Conservation (phyloP, 176 grass and related monocot genomes). For the Musa troglodytarum region DNA sequence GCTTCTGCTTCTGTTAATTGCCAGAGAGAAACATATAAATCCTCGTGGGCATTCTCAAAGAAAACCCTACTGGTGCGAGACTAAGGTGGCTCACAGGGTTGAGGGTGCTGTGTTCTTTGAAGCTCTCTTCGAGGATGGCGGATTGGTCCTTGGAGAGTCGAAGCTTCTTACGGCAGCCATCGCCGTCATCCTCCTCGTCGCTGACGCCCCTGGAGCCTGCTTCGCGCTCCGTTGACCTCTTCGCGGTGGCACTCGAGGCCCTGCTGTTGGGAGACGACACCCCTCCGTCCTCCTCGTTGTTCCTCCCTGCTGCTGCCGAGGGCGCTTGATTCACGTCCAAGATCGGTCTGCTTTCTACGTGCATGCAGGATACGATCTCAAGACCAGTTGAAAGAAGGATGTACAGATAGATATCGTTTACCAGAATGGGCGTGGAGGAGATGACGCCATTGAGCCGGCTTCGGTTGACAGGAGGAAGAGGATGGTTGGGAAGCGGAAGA, state of each 20-base stretch:
- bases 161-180: slow-evolving; percentile 80
- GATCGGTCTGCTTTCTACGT: slow-evolving; percentile 29
- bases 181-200: slow-evolving; percentile 11
- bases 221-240: slow-evolving; percentile 32
- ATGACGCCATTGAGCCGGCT: slow-evolving; percentile 25
- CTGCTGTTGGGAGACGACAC: slow-evolving; percentile 71
- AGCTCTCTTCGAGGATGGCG: slow-evolving; percentile 72
- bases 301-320: slow-evolving; percentile 17
- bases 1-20: slow-evolving; percentile 62
- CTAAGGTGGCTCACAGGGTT: slow-evolving; percentile 46
- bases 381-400: background rate
- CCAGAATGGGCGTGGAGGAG: slow-evolving; percentile 26
- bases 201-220: slow-evolving; percentile 2
- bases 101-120: slow-evolving; percentile 80
- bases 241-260: slow-evolving; percentile 58
- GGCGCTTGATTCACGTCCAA: slow-evolving; percentile 52
- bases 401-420: background rate
- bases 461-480: background rate
- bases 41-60: no score
- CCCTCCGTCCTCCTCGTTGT: slow-evolving; percentile 40
- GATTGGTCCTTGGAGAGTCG: slow-evolving; percentile 70
- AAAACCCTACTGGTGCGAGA: background rate
- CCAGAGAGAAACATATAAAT: background rate
- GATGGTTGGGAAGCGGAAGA: slow-evolving; percentile 11
- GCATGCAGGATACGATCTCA: background rate